Conservation (phyloP, 2,329 filamentous ascomycete species). For the Myriosclerotinia curreyana region DNA sequence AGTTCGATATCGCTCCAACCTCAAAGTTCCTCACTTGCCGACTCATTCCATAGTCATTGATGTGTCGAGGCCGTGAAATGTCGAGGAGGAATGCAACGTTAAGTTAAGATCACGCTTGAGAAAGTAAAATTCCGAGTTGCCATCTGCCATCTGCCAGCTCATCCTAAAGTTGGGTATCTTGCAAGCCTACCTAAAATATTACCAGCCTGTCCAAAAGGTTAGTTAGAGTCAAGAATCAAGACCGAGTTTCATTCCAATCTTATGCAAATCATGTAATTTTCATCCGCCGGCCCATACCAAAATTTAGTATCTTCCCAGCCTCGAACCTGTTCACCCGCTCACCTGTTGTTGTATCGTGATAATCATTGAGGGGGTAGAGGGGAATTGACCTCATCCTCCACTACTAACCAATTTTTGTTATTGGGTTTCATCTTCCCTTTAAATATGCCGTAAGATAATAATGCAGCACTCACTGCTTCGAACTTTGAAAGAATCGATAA, state of each 20-base stretch:
- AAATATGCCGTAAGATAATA: background rate
- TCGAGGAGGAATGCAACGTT: background rate
- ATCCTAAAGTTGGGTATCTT: too few species aligned
- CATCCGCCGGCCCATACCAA: too few species aligned
- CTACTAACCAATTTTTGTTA: background rate
- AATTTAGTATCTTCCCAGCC: too few species aligned
- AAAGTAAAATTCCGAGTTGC: background rate
- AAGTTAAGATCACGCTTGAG: background rate
- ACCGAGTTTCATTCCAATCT: too few species aligned
- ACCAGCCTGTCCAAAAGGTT: too few species aligned
- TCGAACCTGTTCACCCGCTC: too few species aligned
- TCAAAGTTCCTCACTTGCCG: background rate
- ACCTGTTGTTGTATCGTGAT: background rate
- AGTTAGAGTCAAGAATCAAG: too few species aligned
- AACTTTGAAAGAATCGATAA: background rate
- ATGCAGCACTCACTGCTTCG: background rate
- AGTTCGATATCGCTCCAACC: too few species aligned
- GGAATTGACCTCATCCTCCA: background rate
- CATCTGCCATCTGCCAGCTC: background rate
- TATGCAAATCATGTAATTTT: too few species aligned
- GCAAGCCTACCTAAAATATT: too few species aligned
- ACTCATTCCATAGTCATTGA: background rate
- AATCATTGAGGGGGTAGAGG: constrained; percentile 1
- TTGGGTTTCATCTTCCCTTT: constrained; percentile 3
- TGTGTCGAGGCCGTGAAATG: background rate